Conservation (phyloP, 1,284 basidiomycete genomes). For the Coriolopsis trogii region DNA sequence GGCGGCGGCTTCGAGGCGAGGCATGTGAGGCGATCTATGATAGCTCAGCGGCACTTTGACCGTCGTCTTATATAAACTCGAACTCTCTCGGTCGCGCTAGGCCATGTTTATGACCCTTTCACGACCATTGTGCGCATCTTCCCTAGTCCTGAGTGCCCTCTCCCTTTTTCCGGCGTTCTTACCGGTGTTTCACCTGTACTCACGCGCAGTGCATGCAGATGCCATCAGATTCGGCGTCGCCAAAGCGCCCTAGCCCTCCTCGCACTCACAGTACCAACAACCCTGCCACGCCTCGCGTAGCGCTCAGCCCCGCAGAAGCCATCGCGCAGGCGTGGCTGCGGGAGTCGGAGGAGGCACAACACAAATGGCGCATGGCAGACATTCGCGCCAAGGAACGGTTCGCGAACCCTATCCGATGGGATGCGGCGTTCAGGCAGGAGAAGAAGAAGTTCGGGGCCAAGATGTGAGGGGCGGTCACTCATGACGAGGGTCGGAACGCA, state of each 20-base stretch:
- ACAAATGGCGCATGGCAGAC: slow-evolving; percentile 59
- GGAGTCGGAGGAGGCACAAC: slow-evolving; percentile 58
- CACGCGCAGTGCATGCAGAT: slow-evolving; percentile 29
- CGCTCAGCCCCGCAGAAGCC: slow-evolving; percentile 54
- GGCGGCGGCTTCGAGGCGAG: slow-evolving; percentile 28
- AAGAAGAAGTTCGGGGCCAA: slow-evolving; percentile 21
- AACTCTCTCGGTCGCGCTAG: slow-evolving; percentile 31
- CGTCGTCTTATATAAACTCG: slow-evolving; percentile 36
- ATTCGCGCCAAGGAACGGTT: slow-evolving; percentile 42
- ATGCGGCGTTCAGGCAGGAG: slow-evolving; percentile 16
- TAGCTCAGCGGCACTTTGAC: slow-evolving; percentile 27
- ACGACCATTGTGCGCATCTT: slow-evolving; percentile 35
- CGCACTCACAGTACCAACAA: slow-evolving; percentile 18
- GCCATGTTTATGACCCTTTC: slow-evolving; percentile 35
- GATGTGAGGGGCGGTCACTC: slow-evolving; percentile 24
- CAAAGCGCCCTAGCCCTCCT: slow-evolving; percentile 22
- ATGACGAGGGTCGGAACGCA: slow-evolving; percentile 16
- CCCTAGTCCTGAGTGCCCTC: too few relatives aligned
- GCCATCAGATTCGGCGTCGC: slow-evolving; percentile 38
- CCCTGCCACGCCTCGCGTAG: slow-evolving; percentile 24
- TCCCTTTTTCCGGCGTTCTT: slow-evolving; percentile 14
- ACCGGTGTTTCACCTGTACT: slow-evolving; percentile 5
- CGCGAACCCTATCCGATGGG: slow-evolving; percentile 31
- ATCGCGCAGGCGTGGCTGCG: slow-evolving; percentile 69
- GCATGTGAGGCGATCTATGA: slow-evolving; percentile 32